Evolutionary conservation across 768 basidiomycete species (phyloP), one percentile per base, ranked within the genome.

Genomic region (Daedalea quercina): DNA sequence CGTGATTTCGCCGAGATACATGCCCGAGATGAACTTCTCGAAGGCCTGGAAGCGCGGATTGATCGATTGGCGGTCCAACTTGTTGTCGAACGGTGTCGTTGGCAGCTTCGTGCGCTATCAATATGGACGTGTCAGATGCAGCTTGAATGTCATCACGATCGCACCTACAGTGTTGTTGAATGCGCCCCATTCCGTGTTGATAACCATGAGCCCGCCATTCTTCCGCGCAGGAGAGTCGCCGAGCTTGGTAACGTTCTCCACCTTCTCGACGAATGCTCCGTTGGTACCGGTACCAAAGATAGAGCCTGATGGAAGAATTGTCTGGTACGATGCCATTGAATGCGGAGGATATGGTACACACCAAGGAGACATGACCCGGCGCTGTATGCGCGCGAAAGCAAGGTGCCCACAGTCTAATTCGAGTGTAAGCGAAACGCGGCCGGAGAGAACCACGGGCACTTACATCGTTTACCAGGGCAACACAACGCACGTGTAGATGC

Each of bases 251-350:
- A 98, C 84, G 47, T 91, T 93, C 47, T 80, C 76, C 26, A 94
- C 73, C 59, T 88, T 78, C 67, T 98, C 95, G 46, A 99, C 81
- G 69, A 96, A 99, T 11, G 96, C 96, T 26, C 96, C 96, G 64
- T 99, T 99, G 4, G 96, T 98, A 17, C 96, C 96, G 0, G 96
- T 99, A 23, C 96, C 96, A 65, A 98, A 98, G 62, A 98, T 98
- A 51, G 87, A 87, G 44, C 87, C 63, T 66, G 43, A 17, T 44
- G 17, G 9, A 35, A 24, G 20, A 41, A 37, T 40, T 20, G 45
- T 31, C 45, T 28, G 13, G 37, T 20, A 20, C 11, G 24, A 15
- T 15, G n/a, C 15, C 22, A 26, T 22, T 20, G 24, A 13, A 9
- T 19, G 9, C 7, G 23, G n/a, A 25, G n/a, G 8, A 46, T 20